These are phyloP conservation scores for Sinapis alba DNA, from an alignment of 441 rosid genomes.

Conservation along the genomic window DNA sequence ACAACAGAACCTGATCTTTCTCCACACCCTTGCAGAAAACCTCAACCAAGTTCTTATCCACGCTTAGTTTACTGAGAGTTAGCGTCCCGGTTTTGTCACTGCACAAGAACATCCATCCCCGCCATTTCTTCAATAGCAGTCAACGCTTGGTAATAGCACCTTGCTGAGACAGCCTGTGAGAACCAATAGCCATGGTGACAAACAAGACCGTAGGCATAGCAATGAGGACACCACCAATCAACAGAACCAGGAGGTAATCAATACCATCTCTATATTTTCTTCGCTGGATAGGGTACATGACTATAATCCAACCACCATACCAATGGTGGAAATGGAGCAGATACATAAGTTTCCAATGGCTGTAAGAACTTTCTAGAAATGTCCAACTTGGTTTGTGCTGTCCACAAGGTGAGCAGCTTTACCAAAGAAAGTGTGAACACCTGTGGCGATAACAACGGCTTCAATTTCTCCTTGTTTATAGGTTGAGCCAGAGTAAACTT, in stretches of 20 bases:
- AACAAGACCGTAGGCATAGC: constrained; percentile 79
- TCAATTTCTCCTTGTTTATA: constrained; percentile 72
- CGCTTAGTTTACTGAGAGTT: constrained; percentile 84
- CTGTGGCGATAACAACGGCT: constrained; percentile 66
- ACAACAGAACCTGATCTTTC: constrained; percentile 40
- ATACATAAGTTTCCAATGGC: constrained; percentile 95
- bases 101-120: constrained; percentile 97
- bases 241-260: constrained; percentile 60
- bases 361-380: constrained; percentile 86
- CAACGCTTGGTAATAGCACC: constrained; percentile 98
- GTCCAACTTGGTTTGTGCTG: constrained; percentile 68
- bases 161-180: constrained; percentile 83
- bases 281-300: constrained; percentile 87
- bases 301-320: constrained; percentile 75
- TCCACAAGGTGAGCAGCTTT: constrained; percentile 75
- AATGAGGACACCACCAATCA: constrained; percentile 75
- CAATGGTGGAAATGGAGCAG: constrained; percentile 79
- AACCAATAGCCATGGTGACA: constrained; percentile 97
- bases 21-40: constrained; percentile 62
- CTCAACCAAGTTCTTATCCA: constrained; percentile 79
- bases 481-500: constrained; percentile 65
- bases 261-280: constrained; percentile 48
- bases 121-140: constrained; percentile 99
- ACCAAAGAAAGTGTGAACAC: constrained; percentile 71
- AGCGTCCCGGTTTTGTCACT: constrained; percentile 96